Evolutionary conservation across 129 eudicot genomes (phyloP), one percentile per base, ranked within the genome.

Genomic region (Saposhnikovia divaricata): DNA sequence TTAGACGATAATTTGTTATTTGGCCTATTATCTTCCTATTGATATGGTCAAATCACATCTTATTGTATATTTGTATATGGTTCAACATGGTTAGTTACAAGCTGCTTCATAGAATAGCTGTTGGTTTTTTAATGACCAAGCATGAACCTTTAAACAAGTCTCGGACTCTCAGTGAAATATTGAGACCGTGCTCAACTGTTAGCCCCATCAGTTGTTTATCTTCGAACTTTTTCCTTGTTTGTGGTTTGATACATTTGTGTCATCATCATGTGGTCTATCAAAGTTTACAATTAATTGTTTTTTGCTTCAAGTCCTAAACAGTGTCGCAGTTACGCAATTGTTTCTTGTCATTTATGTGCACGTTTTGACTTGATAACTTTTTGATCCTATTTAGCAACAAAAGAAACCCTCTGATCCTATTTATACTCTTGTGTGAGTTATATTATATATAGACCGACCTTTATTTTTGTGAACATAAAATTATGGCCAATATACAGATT

Each of bases 401-500:
- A 34, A 34, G 1, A 34, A 34, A 34, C 37, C 37, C 37, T 34
- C 37, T 1, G 6, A 9, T 39, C 47, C 21, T 71, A 14, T 38
- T 5, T 71, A 2, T 38, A 14, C 72, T 66, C 40, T 38, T 71
- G 43, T 37, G 23, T 39, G 27, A 71, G 42, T 4, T 37, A 14
- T 66, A 1, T 59, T 16, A 71, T 65, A 51, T 42, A 44, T 55
- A 13, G 21, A 12, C 12, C 34, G 34, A 21, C 34, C 37, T 25
- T 18, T 78, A 16, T 44, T 77, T 72, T 19, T 42, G 47, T 80
- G 21, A 63, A 39, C 2, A 74, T 66, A 0, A 74, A 4, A 48
- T 75, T 31, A 21, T 68, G 21, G 57, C 74, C 79, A 31, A 46
- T 59, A 21, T 79, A 57, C 82, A 89, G 90, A 89, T 89, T 77